Evolutionary conservation across 768 basidiomycete species (phyloP).

Genomic region (Suillus alpinus): DNA sequence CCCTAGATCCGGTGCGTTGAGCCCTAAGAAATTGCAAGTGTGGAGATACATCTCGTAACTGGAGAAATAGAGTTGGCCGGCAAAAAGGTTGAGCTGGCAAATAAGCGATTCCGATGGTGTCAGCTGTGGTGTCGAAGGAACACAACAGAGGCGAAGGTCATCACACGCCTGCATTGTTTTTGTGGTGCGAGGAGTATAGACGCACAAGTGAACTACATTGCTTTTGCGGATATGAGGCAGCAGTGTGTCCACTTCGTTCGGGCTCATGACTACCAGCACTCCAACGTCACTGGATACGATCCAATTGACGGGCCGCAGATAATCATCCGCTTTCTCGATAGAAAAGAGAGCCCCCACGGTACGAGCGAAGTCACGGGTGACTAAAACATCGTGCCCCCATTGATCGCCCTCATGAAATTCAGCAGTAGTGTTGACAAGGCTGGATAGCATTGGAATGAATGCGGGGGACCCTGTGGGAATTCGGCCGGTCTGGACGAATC

Average conservation of each 20-base stretch:
- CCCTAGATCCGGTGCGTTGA: constrained; percentile 18
- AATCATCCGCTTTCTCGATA: constrained; percentile 8
- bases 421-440: constrained; percentile 10
- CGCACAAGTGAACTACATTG: constrained; percentile 35
- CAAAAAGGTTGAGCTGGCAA: constrained; percentile 28
- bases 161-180: constrained; percentile 37
- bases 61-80: constrained; percentile 31
- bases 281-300: constrained; percentile 14
- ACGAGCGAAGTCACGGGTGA: constrained; percentile 16
- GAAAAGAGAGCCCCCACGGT: constrained; percentile 1
- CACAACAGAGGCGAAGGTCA: constrained; percentile 17
- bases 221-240: constrained; percentile 34
- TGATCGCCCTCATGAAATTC: constrained; percentile 16
- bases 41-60: constrained; percentile 25
- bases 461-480: constrained; percentile 15
- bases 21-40: constrained; percentile 25
- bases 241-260: constrained; percentile 37
- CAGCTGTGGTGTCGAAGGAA: constrained; percentile 8
- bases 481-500: constrained; percentile 30
- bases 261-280: constrained; percentile 39
- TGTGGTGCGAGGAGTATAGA: constrained; percentile 40
- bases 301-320: constrained; percentile 30
- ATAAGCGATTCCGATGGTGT: not conserved
- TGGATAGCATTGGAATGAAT: constrained; percentile 19
- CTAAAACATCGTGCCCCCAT: constrained; percentile 18